Conservation (phyloP, 257 asterid genomes). For the Nicotiana attenuata region DNA sequence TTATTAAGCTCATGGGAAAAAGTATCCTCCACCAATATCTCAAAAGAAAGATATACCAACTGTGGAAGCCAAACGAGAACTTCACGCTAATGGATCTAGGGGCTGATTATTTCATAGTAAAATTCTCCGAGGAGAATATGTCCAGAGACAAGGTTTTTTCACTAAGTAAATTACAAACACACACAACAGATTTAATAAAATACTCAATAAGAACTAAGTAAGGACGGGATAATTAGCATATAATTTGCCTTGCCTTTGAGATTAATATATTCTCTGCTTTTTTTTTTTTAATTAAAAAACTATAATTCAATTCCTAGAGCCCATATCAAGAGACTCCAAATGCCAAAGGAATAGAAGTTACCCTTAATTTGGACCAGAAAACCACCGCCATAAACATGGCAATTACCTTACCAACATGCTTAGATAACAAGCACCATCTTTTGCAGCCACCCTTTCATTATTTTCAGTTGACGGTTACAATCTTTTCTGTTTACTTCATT, state of each 20-base stretch:
- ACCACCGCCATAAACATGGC: slow-evolving; percentile 19
- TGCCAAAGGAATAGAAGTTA: slow-evolving; percentile 90
- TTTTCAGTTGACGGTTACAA: neutral
- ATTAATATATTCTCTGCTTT: neutral
- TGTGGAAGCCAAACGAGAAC: too few species aligned
- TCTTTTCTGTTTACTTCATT: neutral
- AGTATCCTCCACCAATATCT: too few species aligned
- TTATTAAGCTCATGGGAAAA: too few species aligned
- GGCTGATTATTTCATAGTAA: too few species aligned
- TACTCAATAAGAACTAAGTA: neutral
- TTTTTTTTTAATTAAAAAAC: neutral
- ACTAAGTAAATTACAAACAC: neutral
- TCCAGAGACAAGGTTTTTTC: neutral
- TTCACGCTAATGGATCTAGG: too few species aligned
- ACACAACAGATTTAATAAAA: neutral
- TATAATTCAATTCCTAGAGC: neutral
- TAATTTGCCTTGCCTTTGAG: slow-evolving; percentile 15
- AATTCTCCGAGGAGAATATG: too few species aligned
- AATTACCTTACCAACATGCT: neutral
- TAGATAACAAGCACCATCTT: slow-evolving; percentile 4
- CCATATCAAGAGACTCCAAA: slow-evolving; percentile 20
- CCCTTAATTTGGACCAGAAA: slow-evolving; percentile 36
- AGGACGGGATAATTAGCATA: neutral
- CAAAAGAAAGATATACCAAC: too few species aligned
- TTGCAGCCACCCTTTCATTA: neutral